These are phyloP conservation scores for Haplosporangium sp. DNA, from an alignment of 371 early-diverging fungal genomes.

Conservation along the genomic window DNA sequence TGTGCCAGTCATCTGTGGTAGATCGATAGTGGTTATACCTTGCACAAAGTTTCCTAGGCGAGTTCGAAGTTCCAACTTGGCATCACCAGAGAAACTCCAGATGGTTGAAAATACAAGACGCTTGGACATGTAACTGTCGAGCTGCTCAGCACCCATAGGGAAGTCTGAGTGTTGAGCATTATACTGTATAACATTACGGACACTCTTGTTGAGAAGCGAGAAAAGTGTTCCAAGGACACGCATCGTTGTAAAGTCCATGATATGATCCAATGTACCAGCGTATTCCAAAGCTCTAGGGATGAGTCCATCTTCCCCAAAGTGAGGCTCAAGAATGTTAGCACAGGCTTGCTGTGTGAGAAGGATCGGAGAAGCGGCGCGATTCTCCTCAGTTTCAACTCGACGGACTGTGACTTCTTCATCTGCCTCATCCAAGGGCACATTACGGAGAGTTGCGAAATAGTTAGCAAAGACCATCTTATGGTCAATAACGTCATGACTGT, in stretches of 20 bases:
- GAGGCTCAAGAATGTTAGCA: conserved; percentile 78
- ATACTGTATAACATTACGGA: conserved; percentile 88
- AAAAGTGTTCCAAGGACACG: conserved; percentile 91
- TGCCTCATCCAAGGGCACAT: conserved; percentile 84
- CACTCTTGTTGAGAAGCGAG: conserved; percentile 90
- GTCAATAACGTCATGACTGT: conserved; percentile 92
- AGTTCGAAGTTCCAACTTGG: conserved; percentile 80
- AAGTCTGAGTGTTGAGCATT: conserved; percentile 93
- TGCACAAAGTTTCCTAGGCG: conserved; percentile 88
- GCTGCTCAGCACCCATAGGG: conserved; percentile 83
- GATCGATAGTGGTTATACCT: conserved; percentile 81
- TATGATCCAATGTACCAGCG: conserved; percentile 84
- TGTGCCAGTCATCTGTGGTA: conserved; percentile 74
- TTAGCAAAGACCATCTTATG: conserved; percentile 84
- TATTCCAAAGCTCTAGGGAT: conserved; percentile 80
- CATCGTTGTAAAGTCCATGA: conserved; percentile 96
- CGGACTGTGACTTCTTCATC: conserved; percentile 73
- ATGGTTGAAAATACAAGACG: conserved; percentile 86
- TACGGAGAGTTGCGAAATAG: conserved; percentile 86
- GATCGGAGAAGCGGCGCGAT: conserved; percentile 68
- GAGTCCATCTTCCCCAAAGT: conserved; percentile 81
- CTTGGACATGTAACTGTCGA: conserved; percentile 85
- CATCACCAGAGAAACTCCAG: conserved; percentile 97
- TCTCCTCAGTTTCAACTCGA: conserved; percentile 62
- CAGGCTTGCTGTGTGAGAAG: conserved; percentile 80